A percentile compares a stretch with the other conserved stretches of the same genome.
Conservation (phyloP, 805 yeast genomes). For the Dipodascopsis uninucleata region DNA sequence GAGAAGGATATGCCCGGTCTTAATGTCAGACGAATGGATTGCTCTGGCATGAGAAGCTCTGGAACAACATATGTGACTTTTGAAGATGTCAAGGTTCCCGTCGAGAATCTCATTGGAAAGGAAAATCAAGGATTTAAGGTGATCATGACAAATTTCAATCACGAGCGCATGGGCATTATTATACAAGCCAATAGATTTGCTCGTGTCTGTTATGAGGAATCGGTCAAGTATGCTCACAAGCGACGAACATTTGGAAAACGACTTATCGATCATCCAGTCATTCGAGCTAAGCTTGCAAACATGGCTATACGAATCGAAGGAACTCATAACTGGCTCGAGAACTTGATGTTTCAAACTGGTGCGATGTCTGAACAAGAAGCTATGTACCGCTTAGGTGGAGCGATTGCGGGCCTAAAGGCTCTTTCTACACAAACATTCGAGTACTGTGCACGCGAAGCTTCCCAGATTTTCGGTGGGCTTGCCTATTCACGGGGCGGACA, state of each 20-base stretch:
- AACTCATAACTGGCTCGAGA: slow-evolving; percentile 41
- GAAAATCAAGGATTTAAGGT: slow-evolving; percentile 44
- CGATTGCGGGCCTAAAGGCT: slow-evolving; percentile 44
- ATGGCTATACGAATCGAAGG: slow-evolving; percentile 44
- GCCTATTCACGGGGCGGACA: slow-evolving; percentile 44
- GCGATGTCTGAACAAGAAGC: slow-evolving; percentile 37
- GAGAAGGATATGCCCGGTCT: slow-evolving; percentile 40
- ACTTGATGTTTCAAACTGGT: slow-evolving; percentile 36
- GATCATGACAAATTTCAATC: slow-evolving; percentile 44
- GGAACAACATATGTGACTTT: slow-evolving; percentile 43
- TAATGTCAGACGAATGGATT: slow-evolving; percentile 38
- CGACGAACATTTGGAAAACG: slow-evolving; percentile 44
- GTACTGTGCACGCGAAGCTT: slow-evolving; percentile 44
- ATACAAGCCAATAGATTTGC: slow-evolving; percentile 41
- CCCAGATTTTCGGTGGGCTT: slow-evolving; percentile 44
- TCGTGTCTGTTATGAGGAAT: slow-evolving; percentile 40
- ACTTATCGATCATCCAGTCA: slow-evolving; percentile 42
- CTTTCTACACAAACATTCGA: slow-evolving; percentile 42
- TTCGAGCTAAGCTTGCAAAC: slow-evolving; percentile 42
- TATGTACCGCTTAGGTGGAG: slow-evolving; percentile 41
- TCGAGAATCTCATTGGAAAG: slow-evolving; percentile 39
- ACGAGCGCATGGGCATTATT: slow-evolving; percentile 42
- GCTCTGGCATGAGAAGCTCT: slow-evolving; percentile 43
- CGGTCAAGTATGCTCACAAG: slow-evolving; percentile 40
- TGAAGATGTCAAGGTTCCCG: slow-evolving; percentile 45